Evolutionary conservation across 306 rosid species (phyloP).

Genomic region (Vigna reflexopilosa): DNA sequence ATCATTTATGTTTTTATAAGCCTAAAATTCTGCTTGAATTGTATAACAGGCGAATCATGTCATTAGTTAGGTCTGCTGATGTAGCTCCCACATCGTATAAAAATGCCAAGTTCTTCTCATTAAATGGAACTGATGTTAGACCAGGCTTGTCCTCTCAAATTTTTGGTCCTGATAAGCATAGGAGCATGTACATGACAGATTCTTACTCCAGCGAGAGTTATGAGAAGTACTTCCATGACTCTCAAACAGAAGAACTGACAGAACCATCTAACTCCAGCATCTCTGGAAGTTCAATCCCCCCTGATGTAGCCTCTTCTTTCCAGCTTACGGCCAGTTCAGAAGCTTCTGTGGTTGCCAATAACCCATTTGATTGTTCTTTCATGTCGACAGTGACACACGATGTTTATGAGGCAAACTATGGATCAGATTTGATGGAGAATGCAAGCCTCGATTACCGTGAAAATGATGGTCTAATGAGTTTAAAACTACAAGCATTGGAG

Average conservation of each 20-base stretch:
- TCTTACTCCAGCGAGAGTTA: constrained; percentile 70
- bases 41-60: constrained; percentile 57
- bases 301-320: constrained; percentile 51
- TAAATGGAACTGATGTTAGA: constrained; percentile 63
- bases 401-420: constrained; percentile 52
- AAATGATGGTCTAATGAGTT: constrained; percentile 66
- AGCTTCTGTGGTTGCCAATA: constrained; percentile 48
- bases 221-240: constrained; percentile 81
- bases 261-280: constrained; percentile 63
- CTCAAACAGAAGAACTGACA: constrained; percentile 65
- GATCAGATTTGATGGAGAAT: constrained; percentile 66
- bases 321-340: constrained; percentile 50
- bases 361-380: constrained; percentile 47
- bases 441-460: constrained; percentile 58
- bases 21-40: constrained; percentile 39
- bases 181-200: constrained; percentile 59
- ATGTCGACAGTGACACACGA: constrained; percentile 48
- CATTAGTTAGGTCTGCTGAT: constrained; percentile 71
- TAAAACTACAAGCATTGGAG: constrained; percentile 87
- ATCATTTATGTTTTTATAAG: constrained; percentile 37
- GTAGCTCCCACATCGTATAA: constrained; percentile 59
- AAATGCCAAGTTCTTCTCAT: constrained; percentile 72
- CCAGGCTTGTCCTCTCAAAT: constrained; percentile 61
- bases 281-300: constrained; percentile 63
- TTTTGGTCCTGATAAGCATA: constrained; percentile 57